Evolutionary conservation across 352 stramenopile genomes (phyloP).

Genomic region (Pythium dissotocum): DNA sequence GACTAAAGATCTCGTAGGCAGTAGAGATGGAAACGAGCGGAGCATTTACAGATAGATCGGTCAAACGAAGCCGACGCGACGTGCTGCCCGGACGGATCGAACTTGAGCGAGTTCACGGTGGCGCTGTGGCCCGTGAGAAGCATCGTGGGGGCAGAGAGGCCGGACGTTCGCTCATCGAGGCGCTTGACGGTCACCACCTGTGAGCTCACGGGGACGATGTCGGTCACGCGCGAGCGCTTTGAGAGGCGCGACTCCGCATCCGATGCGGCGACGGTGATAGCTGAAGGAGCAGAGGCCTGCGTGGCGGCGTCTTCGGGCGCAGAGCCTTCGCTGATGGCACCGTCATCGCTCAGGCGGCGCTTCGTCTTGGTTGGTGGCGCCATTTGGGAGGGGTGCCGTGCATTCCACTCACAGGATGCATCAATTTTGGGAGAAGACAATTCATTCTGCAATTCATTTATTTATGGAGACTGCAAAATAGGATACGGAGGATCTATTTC

Average conservation of each 20-base stretch:
- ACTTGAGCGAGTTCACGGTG: constrained; percentile 79
- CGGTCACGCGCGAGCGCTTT: constrained; percentile 69
- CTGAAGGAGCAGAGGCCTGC: background rate
- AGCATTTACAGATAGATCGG: constrained; percentile 52
- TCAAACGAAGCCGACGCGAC: constrained; percentile 75
- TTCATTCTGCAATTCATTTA: constrained; percentile 4
- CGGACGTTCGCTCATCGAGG: constrained; percentile 63
- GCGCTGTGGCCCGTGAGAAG: constrained; percentile 77
- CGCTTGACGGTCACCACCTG: constrained; percentile 56
- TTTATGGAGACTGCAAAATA: background rate
- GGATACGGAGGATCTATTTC: background rate
- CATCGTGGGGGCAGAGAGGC: constrained; percentile 71
- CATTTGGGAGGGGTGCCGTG: constrained; percentile 2
- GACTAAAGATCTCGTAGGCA: background rate
- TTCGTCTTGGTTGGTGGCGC: constrained; percentile 3
- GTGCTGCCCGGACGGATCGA: constrained; percentile 73
- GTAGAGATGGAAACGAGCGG: background rate
- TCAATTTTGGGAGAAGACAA: background rate
- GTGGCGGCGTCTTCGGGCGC: background rate
- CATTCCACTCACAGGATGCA: background rate
- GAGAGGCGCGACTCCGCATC: constrained; percentile 33
- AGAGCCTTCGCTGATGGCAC: constrained; percentile 1
- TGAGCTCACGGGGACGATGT: constrained; percentile 72
- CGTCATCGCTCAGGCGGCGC: background rate
- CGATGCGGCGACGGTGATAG: constrained; percentile 31